Conservation (phyloP, 1,139 yeast genomes). For the Sugiyamaella grinbergsii region DNA sequence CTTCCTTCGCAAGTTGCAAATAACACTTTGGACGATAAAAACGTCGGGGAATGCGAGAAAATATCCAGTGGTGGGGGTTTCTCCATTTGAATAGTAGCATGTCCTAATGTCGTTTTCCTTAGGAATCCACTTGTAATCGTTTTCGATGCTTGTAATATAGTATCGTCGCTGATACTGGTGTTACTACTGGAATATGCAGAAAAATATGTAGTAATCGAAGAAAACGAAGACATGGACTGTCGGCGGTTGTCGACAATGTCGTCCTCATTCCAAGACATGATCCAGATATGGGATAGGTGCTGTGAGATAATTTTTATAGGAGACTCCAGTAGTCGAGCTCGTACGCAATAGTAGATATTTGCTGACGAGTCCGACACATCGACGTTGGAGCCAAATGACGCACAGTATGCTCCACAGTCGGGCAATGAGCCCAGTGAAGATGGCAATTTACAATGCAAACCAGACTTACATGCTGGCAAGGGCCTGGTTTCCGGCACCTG, state of each 20-base stretch:
- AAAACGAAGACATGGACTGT: constrained; percentile 7
- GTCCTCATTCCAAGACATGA: constrained; percentile 1
- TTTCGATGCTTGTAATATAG: constrained; percentile 5
- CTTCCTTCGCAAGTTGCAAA: background rate
- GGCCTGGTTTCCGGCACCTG: constrained; percentile 23
- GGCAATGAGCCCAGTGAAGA: constrained; percentile 21
- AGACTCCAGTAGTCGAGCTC: constrained; percentile 16
- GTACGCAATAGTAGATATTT: constrained; percentile 13
- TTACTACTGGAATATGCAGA: constrained; percentile 1
- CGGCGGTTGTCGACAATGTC: background rate
- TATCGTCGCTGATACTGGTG: constrained; percentile 2
- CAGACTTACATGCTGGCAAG: constrained; percentile 18
- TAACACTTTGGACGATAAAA: background rate
- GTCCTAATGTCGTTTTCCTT: constrained; percentile 2
- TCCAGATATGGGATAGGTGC: constrained; percentile 12
- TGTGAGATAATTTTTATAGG: constrained; percentile 12
- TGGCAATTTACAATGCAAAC: constrained; percentile 16
- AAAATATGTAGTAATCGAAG: constrained; percentile 2
- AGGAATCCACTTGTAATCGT: constrained; percentile 8
- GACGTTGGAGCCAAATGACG: constrained; percentile 10
- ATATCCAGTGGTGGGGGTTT: constrained; percentile 10
- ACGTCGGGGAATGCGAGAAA: constrained; percentile 5
- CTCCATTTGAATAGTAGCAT: constrained; percentile 7
- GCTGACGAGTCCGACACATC: constrained; percentile 20
- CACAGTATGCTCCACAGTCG: constrained; percentile 7